A percentile compares a stretch with the other conserved stretches of the same genome.
phyloP scores from a whole-genome alignment of 1,284 basidiomycete genomes.

The Vanrija sp. region DNA sequence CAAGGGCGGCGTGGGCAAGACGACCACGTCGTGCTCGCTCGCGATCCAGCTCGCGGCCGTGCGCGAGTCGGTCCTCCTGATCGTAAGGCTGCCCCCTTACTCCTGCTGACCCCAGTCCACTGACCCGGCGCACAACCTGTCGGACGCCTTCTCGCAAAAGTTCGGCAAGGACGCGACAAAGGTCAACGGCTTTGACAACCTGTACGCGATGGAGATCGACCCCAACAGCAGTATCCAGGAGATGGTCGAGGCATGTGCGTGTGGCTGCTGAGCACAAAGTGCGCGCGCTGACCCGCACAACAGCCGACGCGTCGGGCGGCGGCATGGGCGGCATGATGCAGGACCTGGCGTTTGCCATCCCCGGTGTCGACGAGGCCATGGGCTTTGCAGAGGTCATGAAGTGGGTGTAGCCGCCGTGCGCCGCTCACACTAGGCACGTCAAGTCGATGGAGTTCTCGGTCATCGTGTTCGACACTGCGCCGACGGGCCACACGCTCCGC shows the following conservation, averaged over 20 bases:
- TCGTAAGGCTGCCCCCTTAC: slow-evolving; percentile 58
- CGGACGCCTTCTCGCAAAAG: slow-evolving; percentile 98
- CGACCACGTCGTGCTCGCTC: slow-evolving; percentile 89
- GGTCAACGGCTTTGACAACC: slow-evolving; percentile 95
- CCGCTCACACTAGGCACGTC: slow-evolving; percentile 66
- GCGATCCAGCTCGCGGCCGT: slow-evolving; percentile 86
- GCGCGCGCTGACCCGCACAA: not conserved
- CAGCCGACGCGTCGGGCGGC: slow-evolving; percentile 78
- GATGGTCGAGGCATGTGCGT: slow-evolving; percentile 94
- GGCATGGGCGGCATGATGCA: slow-evolving; percentile 99
- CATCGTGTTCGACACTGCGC: slow-evolving; percentile 98
- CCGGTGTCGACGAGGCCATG: slow-evolving; percentile 99
- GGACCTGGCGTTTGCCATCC: slow-evolving; percentile 97
- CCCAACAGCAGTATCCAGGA: slow-evolving; percentile 95
- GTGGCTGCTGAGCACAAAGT: too few species aligned
- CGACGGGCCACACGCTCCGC: slow-evolving; percentile 95
- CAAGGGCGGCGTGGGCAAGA: slow-evolving; percentile 91
- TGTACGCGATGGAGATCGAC: slow-evolving; percentile 99
- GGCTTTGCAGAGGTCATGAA: slow-evolving; percentile 99
- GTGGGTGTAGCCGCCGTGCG: slow-evolving; percentile 52
- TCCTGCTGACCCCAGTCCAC: slow-evolving; percentile 65
- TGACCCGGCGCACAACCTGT: slow-evolving; percentile 97
- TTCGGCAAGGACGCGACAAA: slow-evolving; percentile 99
- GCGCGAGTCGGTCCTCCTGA: slow-evolving; percentile 86
- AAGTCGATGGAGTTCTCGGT: slow-evolving; percentile 99